A percentile compares a stretch with the other conserved stretches of the same genome.
Evolutionary conservation across 2,329 filamentous ascomycete species (phyloP).

Genomic region (Apiospora phragmitis): DNA sequence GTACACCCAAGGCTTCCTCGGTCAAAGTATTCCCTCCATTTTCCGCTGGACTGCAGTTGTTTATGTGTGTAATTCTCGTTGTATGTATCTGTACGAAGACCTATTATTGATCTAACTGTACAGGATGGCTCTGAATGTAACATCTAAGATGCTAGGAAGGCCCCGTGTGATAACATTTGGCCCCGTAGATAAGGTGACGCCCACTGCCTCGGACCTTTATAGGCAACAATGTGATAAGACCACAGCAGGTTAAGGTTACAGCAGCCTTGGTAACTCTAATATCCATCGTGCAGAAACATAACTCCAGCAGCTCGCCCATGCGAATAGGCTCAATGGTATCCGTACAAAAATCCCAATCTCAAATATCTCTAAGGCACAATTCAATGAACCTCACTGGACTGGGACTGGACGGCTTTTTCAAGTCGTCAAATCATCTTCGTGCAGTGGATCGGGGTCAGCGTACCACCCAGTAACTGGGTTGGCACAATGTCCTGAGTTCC

Average conservation of each 20-base stretch:
- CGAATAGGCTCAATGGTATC: not conserved
- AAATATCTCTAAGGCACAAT: not conserved
- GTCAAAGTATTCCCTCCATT: not conserved
- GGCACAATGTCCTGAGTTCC: slow-evolving; percentile 20
- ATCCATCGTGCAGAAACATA: not conserved
- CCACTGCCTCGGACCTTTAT: not conserved
- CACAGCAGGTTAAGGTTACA: not conserved
- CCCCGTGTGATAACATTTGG: not conserved
- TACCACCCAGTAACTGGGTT: slow-evolving; percentile 23
- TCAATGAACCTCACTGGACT: no score
- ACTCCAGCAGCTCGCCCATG: not conserved
- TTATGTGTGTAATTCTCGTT: not conserved
- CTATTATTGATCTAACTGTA: not conserved
- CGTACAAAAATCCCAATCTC: not conserved
- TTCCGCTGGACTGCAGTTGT: not conserved
- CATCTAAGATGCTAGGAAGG: not conserved
- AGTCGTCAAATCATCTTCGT: slow-evolving; percentile 17
- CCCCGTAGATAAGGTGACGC: not conserved
- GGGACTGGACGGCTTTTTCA: not conserved
- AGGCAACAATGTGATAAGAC: not conserved
- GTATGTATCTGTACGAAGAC: not conserved
- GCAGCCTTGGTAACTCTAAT: not conserved
- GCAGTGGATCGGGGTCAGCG: slow-evolving; percentile 25
- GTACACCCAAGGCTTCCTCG: no score
- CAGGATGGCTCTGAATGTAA: not conserved